Base-by-base conservation (phyloP, 2,329 filamentous ascomycete species). In the Penicillium sp. region DNA sequence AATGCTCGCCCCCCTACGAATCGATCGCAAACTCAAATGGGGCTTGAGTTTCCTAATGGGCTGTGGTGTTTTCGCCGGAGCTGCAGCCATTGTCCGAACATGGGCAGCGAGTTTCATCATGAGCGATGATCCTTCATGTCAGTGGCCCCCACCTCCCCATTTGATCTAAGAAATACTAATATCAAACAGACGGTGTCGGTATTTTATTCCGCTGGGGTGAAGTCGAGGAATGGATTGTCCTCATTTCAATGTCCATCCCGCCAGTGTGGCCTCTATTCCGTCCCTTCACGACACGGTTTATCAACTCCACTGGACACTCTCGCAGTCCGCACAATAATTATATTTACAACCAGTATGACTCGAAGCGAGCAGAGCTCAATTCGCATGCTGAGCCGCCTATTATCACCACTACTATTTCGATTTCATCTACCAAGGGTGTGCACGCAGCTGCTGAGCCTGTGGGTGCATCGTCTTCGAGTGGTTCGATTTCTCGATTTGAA, bases 161-260 rank as follows among this genome's bases (percentile, higher is more conserved):
- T 9, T 4, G 1, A 23, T 53, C 27, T 7, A 10, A 31, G 11
- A 14, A 43, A 44, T 35, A 11, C 11, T 27, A 37, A 37, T 37
- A 21, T 16, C n/a, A 14, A 26, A 6, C 26, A 65, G 63, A 62
- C 23, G 63, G 62, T 11, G 58, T 62, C 26, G 63, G 62, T 2
- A 55, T 52, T 10, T 53, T 65, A 2, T 65, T 65, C 57, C 50
- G 56, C 50, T 65, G 62, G 62, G 63, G 63, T 23, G 58, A 65
- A 58, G 54, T 64, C 29, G 63, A 64, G 33, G 63, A 64, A 52
- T 64, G 63, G 63, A 44, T 65, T 31, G 60, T 65, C 10, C 57
- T 65, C n/a, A 65, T 65, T 46, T 57, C 62, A 26, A 65, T 65
- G 63, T 64, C 62, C 27, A 65, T 65, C 16, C 63, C 63, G 25